Conservation (phyloP, 2,329 filamentous ascomycete genomes). For the Colletotrichum karsti region DNA sequence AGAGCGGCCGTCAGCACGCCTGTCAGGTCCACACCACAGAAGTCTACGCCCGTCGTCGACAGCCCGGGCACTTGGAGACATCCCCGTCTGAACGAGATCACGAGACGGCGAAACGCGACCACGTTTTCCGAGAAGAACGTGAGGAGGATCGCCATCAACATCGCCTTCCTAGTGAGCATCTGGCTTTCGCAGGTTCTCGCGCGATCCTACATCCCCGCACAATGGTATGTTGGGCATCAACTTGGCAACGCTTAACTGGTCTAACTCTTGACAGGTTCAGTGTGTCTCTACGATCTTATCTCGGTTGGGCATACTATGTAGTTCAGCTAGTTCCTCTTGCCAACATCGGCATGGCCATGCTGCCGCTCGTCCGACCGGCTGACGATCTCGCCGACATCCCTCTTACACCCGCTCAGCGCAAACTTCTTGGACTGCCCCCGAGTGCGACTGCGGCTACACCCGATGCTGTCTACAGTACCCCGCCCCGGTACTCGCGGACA, state of each 20-base stretch:
- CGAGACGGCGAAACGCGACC: constrained; percentile 78
- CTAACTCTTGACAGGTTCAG: constrained; percentile 16
- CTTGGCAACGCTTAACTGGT: neutral
- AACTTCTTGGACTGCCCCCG: constrained; percentile 82
- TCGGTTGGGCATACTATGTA: constrained; percentile 53
- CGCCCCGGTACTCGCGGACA: constrained; percentile 85
- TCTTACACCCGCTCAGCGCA: constrained; percentile 87
- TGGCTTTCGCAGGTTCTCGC: constrained; percentile 44
- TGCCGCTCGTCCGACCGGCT: constrained; percentile 75
- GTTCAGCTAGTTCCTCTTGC: constrained; percentile 67
- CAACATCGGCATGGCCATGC: constrained; percentile 76
- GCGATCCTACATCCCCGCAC: constrained; percentile 44
- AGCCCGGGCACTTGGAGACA: constrained; percentile 89
- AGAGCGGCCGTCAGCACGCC: constrained; percentile 41
- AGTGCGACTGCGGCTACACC: constrained; percentile 70
- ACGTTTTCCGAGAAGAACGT: constrained; percentile 84
- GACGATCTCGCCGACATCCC: constrained; percentile 91
- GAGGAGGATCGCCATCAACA: constrained; percentile 74
- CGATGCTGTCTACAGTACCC: constrained; percentile 77
- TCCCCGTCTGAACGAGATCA: constrained; percentile 87
- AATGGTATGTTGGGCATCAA: constrained; percentile 44
- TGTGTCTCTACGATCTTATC: constrained; percentile 37
- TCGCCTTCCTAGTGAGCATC: constrained; percentile 52
- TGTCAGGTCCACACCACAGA: constrained; percentile 49
- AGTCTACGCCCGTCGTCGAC: constrained; percentile 46